Base-by-base conservation (phyloP, 805 yeast species). In the Suhomyces sp. region DNA sequence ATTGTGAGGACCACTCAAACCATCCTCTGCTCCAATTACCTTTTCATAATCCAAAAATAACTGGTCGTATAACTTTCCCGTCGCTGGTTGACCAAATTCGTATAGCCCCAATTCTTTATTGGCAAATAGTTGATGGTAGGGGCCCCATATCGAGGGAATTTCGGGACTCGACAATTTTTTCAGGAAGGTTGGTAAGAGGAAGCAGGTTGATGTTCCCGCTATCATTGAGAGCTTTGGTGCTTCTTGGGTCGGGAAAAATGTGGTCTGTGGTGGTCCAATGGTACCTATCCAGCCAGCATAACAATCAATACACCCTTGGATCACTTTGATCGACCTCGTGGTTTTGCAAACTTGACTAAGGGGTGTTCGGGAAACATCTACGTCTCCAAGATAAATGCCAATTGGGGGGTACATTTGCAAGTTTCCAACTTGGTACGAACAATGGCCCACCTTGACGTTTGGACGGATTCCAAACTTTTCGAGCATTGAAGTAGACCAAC, bases 171-270 rank as follows among this genome's bases (percentile, higher is more conserved):
- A 11, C 12, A 48, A 40, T 6, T 16, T 13, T 3, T 11, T 23
- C 1, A 25, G 29, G 0, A 39, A 19, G 0, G 39, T 43, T 14
- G 48, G 40, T 9, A 60, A 45, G 10, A 76, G 42, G 40, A 64
- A 77, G 42, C 85, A 79, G 0, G 83, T 77, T 5, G 81, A 76
- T 0, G 83, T 79, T 0, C 83, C 83, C 1, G 82, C 85, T 5
- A 76, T 72, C 71, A 77, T 65, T 2, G 74, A 60, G 16, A 77
- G 43, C 10, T 24, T 24, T 2, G 31, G 14, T 4, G 17, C 5
- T 6, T n/a, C 11, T 7, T 23, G n/a, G 5, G 20, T 8, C 8
- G 19, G 13, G 12, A 30, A 20, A n/a, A 28, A 28, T n/a, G n/a
- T n/a, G 8, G 27, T 22, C 2, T 62, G 56, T 21, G 62, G 53